Conservation (phyloP, 2,329 filamentous ascomycete species). For the Lecanicillium sp. region DNA sequence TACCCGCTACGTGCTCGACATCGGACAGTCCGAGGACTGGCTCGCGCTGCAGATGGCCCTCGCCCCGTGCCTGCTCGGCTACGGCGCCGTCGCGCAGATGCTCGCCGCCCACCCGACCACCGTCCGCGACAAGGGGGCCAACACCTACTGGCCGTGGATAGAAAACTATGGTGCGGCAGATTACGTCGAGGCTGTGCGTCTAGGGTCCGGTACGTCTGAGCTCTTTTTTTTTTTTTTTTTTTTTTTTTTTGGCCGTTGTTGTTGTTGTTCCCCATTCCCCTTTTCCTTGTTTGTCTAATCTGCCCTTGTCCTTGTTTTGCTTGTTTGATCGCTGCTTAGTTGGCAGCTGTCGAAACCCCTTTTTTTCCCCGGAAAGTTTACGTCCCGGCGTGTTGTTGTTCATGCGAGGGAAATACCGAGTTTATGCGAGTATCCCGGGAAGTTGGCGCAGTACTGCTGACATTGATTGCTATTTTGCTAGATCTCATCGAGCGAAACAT, state of each 20-base stretch:
- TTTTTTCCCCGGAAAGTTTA: not conserved
- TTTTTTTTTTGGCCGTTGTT: not conserved
- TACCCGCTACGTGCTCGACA: constrained; percentile 78
- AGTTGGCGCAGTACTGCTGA: too few relatives aligned
- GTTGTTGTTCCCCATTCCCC: not conserved
- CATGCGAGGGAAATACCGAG: too few relatives aligned
- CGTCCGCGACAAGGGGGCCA: constrained; percentile 47
- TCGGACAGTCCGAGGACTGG: constrained; percentile 84
- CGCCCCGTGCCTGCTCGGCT: constrained; percentile 84
- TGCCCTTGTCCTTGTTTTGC: too few relatives aligned
- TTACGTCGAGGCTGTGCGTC: constrained; percentile 65
- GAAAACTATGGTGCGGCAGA: constrained; percentile 80
- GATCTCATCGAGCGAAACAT: constrained; percentile 72
- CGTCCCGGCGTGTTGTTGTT: not conserved
- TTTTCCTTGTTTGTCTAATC: not conserved
- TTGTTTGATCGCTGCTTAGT: too few relatives aligned
- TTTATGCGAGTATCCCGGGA: too few relatives aligned
- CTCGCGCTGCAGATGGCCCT: constrained; percentile 79
- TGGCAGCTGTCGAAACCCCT: too few relatives aligned
- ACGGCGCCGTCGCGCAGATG: constrained; percentile 70
- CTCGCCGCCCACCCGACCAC: constrained; percentile 59
- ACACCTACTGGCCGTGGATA: constrained; percentile 86
- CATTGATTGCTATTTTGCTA: constrained; percentile 26
- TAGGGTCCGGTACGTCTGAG: constrained; percentile 56
- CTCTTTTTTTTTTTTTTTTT: not conserved